Base-by-base conservation (phyloP, 1,139 yeast genomes). In the Ogataea hybrid region DNA sequence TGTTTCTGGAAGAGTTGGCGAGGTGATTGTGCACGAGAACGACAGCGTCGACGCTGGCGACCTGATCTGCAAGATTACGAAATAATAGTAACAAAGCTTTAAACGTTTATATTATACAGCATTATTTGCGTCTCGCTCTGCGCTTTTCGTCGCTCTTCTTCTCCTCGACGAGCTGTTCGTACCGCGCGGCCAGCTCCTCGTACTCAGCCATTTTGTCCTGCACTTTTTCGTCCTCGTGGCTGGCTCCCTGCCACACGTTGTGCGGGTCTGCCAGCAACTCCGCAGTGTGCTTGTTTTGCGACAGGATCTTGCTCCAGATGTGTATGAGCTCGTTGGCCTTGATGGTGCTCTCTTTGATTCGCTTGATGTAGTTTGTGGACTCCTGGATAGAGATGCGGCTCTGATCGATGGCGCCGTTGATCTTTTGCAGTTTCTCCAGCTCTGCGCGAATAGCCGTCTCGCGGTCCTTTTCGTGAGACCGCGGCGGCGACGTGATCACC, bases 1-100 rank as follows among this genome's bases (percentile, higher is more conserved):
- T 42, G 83, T 79, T 49, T 75, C 84, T 47, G 99, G 98, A 63
- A 79, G 75, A 62, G 81, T 94, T 48, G 82, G 84, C 40, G 85
- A 84, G 23, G 75, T 92, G 28, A 63, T 75, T 44, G 84, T 89
- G 52, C 83, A 82, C 65, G 95, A 87, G 59, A 96, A 96, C 56
- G 98, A 92, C 61, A 84, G 94, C 39, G 97, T 94, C 33, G 97
- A 89, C 58, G 95, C 96, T 44, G 83, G 84, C 52, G 98, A 92
- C 64, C 74, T 92, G 66, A 71, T 85, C 51, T 72, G 75, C 57
- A 73, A 67, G 63, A 68, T 75, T 46, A 59, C 63, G 42, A 69
- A 36, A 35, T 35, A 36, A 12, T 33, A 8, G 15, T 25, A 29
- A 25, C 15, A 8, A 28, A 16, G 25, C n/a, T 27, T 10, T 27